Evolutionary conservation across 208 protist genomes (phyloP), one percentile per base, ranked within the genome.

Genomic region (Wallacemonas sp.): DNA sequence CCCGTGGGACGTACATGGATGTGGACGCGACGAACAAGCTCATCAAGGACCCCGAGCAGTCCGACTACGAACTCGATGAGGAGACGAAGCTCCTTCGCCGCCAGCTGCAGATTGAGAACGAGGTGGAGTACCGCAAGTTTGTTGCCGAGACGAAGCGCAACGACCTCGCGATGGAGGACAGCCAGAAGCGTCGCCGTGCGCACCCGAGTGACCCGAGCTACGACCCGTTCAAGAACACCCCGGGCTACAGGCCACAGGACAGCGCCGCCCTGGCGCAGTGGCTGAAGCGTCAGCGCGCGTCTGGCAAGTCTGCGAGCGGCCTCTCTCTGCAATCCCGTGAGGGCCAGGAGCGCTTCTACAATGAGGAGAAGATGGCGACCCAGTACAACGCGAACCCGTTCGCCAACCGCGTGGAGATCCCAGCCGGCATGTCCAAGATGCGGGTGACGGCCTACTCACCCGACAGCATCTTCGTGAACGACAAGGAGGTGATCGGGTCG

Each of bases 341-440:
- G 62, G 89, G 89, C 24, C 89, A 95, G 73, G 84, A 95, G 69
- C 78, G 89, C n/a, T 93, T 90, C 71, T 95, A 95, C 71, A 92
- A 95, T 55, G 89, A 95, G 69, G 86, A 95, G 68, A 95, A 95
- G 69, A 95, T 95, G 89, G 84, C 89, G n/a, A 95, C 89, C 11
- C 89, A 95, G 78, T 95, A 93, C 80, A 75, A 83, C 74, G 89
- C 83, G 17, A 95, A 95, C 65, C 89, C 89, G 5, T 95, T 95
- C 49, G 76, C 89, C 38, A 87, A 81, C 38, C 86, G 89, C 33
- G 78, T 95, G 1, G 89, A 95, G 78, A 78, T 80, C 21, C 89
- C 89, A 2, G 68, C 82, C 9, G 89, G 89, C 24, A 76, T 92
- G 69, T 76, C 84, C 9, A 83, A 85, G 70, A 84, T 85, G 69